Base-by-base conservation (phyloP, 1,284 basidiomycete genomes). In the Inonotus hispidus region DNA sequence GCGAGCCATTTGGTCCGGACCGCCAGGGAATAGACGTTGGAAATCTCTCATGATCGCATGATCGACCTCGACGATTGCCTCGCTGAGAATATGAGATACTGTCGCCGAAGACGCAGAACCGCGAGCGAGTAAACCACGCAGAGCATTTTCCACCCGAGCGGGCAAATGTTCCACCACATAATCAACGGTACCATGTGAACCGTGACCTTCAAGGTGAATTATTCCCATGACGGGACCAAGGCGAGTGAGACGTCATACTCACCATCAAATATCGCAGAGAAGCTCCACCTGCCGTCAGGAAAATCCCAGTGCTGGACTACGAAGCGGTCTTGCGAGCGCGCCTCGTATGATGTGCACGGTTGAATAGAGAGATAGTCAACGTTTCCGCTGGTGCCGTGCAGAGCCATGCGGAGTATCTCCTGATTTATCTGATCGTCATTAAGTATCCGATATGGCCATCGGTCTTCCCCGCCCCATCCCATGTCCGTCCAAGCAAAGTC, bases 251-350 rank as follows among this genome's bases (percentile, higher is more conserved):
- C 29, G 25, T 45, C 13, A 27, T 38, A 60, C 71, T 58, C 62
- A 86, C 85, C 85, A 67, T 87, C 85, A 63, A 85, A 82, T 43
- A 88, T 72, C 41, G 77, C 82, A 56, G 79, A 79, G 66, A 85
- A 87, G 8, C 72, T 70, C 85, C 85, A 88, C 3, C 68, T 73
- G 11, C 84, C 82, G 35, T 76, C 77, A 7, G 72, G 68, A n/a
- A 85, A 66, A 53, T 72, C 68, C 85, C 84, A 87, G 61, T 81
- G 74, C 62, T 84, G 74, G 41, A 82, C 68, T 57, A 74, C 74
- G 65, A 76, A 78, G 32, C 86, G 79, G 70, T 88, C 85, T 69
- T 88, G 80, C 54, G 74, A 79, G 58, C 73, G 72, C 45, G 71
- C 69, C 52, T 79, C 76, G 59, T 79, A 78, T 43, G 79, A 71